Base-by-base conservation (phyloP, 148 eudicot genomes). In the Rhododendron mucronatum region DNA sequence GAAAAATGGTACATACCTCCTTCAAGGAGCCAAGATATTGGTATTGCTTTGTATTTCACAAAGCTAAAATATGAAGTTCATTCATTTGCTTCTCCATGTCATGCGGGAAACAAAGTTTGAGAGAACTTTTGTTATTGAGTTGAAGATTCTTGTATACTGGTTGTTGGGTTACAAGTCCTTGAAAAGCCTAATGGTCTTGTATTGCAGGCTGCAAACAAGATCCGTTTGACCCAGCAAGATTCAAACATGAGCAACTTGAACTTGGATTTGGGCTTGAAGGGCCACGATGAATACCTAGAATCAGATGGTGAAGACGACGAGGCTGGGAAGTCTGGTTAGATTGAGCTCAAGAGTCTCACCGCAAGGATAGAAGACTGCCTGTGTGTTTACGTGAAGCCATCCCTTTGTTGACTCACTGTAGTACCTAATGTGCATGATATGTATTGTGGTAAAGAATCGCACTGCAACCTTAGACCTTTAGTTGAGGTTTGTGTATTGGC, bases 191-290 rank as follows among this genome's bases (percentile, higher is more conserved):
- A 71, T 15, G 20, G 76, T 71, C 30, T 71, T 33, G 20, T 75
- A 75, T 75, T 75, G 48, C 79, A 75, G 79, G 79, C 48, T 15
- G 12, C 47, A 39, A 75, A 75, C 45, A 75, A 75, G 79, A 20
- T 13, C 79, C n/a, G 45, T 37, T 37, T 2, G 48, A 35, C 79
- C 79, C 47, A 39, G 47, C 79, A 39, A 71, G 76, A 71, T 75
- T 39, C 79, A 18, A 39, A 39, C 79, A 75, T 75, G 47, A 39
- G 48, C 47, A 18, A 75, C 41, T 37, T 75, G 79, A 75, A 75
- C 20, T 75, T 75, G 79, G 79, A 75, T 37, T 39, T 75, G 47
- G 79, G 79, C 48, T 77, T 77, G 80, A 77, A 77, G 30, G 80
- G 80, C 80, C 80, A 39, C 28, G 51, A 39, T 44, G 80, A 9